phyloP scores from a whole-genome alignment of 768 basidiomycete genomes.

The Suillus weaverae region DNA sequence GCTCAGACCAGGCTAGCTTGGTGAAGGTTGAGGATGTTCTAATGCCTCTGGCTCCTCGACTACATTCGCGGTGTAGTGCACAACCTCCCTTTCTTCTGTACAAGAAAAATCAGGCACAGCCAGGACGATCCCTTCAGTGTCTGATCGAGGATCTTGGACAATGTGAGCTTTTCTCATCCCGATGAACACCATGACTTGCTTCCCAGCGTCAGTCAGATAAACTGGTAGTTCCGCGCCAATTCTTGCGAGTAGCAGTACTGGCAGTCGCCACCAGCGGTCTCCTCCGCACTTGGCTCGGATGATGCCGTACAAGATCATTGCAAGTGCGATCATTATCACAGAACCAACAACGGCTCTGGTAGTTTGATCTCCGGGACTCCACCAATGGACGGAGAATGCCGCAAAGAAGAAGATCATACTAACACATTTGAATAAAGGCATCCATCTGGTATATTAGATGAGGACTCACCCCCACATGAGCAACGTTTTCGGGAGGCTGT shows the following conservation, averaged over 20 bases:
- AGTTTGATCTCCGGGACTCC: constrained; percentile 4
- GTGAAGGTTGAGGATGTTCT: neutral
- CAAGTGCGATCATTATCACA: constrained; percentile 26
- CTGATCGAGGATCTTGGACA: neutral
- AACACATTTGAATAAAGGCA: neutral
- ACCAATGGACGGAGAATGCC: constrained; percentile 30
- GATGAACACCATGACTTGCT: neutral
- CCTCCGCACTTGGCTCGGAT: constrained; percentile 17
- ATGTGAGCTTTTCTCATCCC: neutral
- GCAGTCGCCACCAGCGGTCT: constrained; percentile 11
- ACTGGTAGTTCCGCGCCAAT: no score
- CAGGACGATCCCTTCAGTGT: neutral
- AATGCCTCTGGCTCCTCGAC: neutral
- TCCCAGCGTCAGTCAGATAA: neutral
- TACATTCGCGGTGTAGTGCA: neutral
- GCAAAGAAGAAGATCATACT: constrained; percentile 32
- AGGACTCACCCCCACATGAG: constrained; percentile 33
- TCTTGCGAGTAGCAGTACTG: neutral
- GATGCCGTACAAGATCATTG: constrained; percentile 47
- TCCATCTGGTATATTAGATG: no score
- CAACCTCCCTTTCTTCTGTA: neutral
- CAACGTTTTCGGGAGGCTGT: constrained; percentile 33
- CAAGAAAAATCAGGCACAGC: neutral
- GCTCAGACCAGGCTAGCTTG: neutral
- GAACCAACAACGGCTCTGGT: constrained; percentile 30